Evolutionary conservation across 108 stramenopile genomes (phyloP).

Genomic region (Cylindrotheca closterium): DNA sequence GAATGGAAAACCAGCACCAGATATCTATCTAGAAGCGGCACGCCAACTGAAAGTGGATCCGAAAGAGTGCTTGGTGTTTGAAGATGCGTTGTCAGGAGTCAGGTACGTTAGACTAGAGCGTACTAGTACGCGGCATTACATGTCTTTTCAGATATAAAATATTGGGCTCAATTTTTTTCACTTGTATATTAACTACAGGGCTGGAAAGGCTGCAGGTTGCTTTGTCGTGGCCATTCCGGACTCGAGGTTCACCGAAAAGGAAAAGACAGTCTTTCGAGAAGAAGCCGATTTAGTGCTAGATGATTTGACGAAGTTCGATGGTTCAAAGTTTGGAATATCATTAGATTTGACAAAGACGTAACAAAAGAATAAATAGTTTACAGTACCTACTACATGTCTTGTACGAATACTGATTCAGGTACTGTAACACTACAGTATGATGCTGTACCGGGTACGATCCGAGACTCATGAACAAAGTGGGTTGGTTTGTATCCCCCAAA

Average conservation of each 20-base stretch:
- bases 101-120: no score
- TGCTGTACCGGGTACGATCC: no score
- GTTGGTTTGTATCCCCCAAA: no score
- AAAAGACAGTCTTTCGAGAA: conserved; percentile 42
- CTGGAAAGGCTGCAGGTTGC: conserved; percentile 76
- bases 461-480: no score
- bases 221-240: conserved; percentile 72
- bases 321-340: conserved; percentile 40
- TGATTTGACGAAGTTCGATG: conserved; percentile 62
- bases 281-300: conserved; percentile 62
- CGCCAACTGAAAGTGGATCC: conserved; percentile 57
- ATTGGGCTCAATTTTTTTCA: neutral
- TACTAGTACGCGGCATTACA: neutral
- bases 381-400: no score
- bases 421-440: no score
- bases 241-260: conserved; percentile 45
- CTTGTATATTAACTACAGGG: neutral
- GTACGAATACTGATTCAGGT: no score
- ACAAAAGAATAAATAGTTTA: no score
- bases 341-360: conserved; percentile 2
- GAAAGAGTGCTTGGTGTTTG: conserved; percentile 75
- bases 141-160: no score
- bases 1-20: conserved; percentile 85
- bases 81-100: conserved; percentile 75
- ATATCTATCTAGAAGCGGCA: conserved; percentile 77